Base-by-base conservation (phyloP, 2,329 filamentous ascomycete genomes). In the Cylindrodendrum hubeiense region DNA sequence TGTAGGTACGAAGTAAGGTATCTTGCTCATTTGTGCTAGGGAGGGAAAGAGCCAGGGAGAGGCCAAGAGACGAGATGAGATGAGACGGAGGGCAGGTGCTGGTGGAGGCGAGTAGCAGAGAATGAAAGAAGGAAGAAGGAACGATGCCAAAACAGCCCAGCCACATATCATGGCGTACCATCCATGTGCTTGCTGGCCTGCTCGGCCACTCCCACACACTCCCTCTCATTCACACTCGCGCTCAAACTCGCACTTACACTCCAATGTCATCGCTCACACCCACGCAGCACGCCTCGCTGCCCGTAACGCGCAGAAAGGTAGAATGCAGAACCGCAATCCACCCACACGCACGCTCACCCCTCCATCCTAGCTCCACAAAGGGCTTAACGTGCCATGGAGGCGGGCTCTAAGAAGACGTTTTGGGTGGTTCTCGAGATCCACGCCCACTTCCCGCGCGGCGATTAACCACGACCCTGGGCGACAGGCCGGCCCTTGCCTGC, bases 371-470 rank as follows among this genome's bases (percentile, higher is more conserved):
- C 49, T 55, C 61, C 61, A 59, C 54, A 43, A 47, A 46, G 54
- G 50, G 61, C 43, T 59, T 59, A 63, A 63, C 49, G 55, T 51
- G 41, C 54, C 61, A 52, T 58, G 49, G 43, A 63, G 61, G 55
- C 61, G 61, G 60, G 61, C 55, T 54, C 61, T 54, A 59, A 49
- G 34, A 43, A 49, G 49, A 49, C 61, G 61, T 66, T 66, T 53
- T 58, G 56, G 61, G 50, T 53, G 60, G 58, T 63, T 63, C 52
- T 67, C 62, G 63, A 73, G 68, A 73, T 74, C 71, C 69, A 66
- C 67, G 67, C 71, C 71, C 68, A 73, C 70, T 71, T 73, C 71
- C 67, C 71, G 67, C 63, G 50, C 63, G 59, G 69, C 64, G 69
- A 72, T 66, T 67, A 66, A 54, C 62, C 53, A 54, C 51, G 65